These are phyloP conservation scores for Syzygium grande DNA, from an alignment of 345 rosid genomes.

Conservation along the genomic window DNA sequence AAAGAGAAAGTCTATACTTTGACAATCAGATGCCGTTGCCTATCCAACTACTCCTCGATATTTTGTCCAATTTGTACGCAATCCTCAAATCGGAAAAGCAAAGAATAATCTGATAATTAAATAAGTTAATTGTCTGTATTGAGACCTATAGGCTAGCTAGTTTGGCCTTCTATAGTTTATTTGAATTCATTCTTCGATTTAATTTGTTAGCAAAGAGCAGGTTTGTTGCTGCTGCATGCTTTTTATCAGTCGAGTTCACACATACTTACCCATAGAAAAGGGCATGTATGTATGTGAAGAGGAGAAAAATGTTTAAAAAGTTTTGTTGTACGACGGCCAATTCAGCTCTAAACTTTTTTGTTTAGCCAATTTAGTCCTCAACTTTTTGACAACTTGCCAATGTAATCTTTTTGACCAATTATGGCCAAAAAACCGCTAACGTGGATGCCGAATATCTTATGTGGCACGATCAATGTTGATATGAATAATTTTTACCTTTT, in stretches of 20 bases:
- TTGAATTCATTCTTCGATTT: not conserved
- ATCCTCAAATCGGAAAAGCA: not conserved
- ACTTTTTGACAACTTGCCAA: not conserved
- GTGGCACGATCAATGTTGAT: rapidly evolving
- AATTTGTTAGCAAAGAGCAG: not conserved
- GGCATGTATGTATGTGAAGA: not conserved
- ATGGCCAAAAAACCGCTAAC: not conserved
- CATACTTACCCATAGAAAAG: not conserved
- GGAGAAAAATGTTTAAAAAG: not conserved
- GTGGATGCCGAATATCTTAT: rapidly evolving
- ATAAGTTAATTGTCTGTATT: not conserved
- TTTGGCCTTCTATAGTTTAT: not conserved
- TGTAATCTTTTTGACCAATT: not conserved
- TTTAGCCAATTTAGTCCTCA: not conserved
- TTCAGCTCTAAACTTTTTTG: not conserved
- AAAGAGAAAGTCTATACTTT: not conserved
- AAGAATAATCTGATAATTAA: not conserved
- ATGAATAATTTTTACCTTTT: not conserved
- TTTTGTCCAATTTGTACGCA: not conserved
- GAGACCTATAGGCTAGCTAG: not conserved
- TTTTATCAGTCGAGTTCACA: not conserved
- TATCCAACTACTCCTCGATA: not conserved
- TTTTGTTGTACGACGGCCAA: not conserved
- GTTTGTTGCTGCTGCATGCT: not conserved
- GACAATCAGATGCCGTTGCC: not conserved